A percentile compares a stretch with the other conserved stretches of the same genome.
phyloP scores from a whole-genome alignment of 345 rosid species.

The Cochlearia excelsa region DNA sequence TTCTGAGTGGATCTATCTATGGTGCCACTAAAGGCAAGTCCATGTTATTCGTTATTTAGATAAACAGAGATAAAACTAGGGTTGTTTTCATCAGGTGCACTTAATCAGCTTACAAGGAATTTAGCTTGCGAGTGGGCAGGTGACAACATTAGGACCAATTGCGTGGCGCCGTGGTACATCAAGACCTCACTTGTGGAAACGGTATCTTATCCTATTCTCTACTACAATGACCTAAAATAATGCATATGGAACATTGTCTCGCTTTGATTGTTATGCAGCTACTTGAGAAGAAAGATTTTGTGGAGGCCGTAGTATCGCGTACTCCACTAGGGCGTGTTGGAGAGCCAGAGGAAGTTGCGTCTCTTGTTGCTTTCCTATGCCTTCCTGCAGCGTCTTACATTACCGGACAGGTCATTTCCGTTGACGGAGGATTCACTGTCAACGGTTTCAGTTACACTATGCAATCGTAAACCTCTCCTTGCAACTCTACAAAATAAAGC shows the following conservation, averaged over 20 bases:
- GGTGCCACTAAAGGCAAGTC: conserved; percentile 68
- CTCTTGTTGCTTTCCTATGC: conserved; percentile 68
- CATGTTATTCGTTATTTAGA: neutral
- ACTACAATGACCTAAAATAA: neutral
- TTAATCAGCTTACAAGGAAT: conserved; percentile 74
- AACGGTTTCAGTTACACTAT: conserved; percentile 29
- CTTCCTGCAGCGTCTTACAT: conserved; percentile 78
- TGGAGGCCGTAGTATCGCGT: conserved; percentile 47
- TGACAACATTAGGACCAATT: conserved; percentile 78
- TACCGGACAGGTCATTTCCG: conserved; percentile 44
- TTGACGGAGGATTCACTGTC: conserved; percentile 38
- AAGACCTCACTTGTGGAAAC: conserved; percentile 70
- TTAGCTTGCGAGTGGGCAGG: conserved; percentile 94
- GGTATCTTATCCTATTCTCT: conserved; percentile 39
- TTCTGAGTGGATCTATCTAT: conserved; percentile 65
- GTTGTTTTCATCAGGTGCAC: conserved; percentile 51
- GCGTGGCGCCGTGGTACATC: conserved; percentile 84
- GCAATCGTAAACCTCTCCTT: neutral
- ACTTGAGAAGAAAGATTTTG: conserved; percentile 47
- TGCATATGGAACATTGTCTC: conserved; percentile 3
- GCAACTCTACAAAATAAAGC: conserved; percentile 1
- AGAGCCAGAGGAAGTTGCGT: conserved; percentile 78
- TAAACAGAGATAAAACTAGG: neutral
- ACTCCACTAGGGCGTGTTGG: conserved; percentile 78
- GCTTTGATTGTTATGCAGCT: conserved; percentile 38